phyloP scores from a whole-genome alignment of 2,329 filamentous ascomycete species.

The Microascus cirrosus region DNA sequence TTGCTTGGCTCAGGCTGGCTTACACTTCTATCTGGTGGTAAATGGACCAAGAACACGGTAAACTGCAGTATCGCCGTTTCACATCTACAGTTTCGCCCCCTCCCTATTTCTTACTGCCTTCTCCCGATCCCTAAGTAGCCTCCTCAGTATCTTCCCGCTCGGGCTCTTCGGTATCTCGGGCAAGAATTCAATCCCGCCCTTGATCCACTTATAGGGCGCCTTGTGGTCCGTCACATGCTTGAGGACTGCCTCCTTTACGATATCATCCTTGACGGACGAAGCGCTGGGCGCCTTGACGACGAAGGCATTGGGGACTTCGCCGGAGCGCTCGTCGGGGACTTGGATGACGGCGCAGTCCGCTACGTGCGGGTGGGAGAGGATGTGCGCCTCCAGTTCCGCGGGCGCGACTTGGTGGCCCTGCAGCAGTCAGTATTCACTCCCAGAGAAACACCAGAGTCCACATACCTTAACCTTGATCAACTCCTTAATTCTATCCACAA shows the following conservation, averaged over 20 bases:
- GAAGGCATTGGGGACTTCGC: slow-evolving; percentile 57
- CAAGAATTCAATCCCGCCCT: slow-evolving; percentile 41
- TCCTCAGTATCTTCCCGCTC: slow-evolving; percentile 52
- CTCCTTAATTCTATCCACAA: slow-evolving; percentile 56
- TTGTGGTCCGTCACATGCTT: slow-evolving; percentile 45
- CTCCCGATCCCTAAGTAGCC: slow-evolving; percentile 55
- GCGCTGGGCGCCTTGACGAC: slow-evolving; percentile 44
- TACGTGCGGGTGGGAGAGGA: slow-evolving; percentile 65
- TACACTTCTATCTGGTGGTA: too few species aligned
- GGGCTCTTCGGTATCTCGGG: slow-evolving; percentile 52
- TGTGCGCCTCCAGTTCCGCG: slow-evolving; percentile 70
- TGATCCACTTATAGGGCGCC: slow-evolving; percentile 46
- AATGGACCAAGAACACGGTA: too few species aligned
- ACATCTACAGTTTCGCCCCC: slow-evolving; percentile 40
- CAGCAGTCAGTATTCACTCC: background rate
- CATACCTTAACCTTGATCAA: slow-evolving; percentile 39
- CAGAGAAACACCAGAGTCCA: background rate
- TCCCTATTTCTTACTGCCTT: slow-evolving; percentile 47
- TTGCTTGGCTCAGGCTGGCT: too few species aligned
- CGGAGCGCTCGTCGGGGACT: slow-evolving; percentile 49
- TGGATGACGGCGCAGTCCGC: slow-evolving; percentile 71
- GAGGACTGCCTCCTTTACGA: slow-evolving; percentile 25
- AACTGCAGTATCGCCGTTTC: too few species aligned
- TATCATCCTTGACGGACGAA: slow-evolving; percentile 16
- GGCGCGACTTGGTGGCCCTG: slow-evolving; percentile 71